These are phyloP conservation scores for Pyrus hybrid DNA, from an alignment of 331 rosid species.

Conservation along the genomic window DNA sequence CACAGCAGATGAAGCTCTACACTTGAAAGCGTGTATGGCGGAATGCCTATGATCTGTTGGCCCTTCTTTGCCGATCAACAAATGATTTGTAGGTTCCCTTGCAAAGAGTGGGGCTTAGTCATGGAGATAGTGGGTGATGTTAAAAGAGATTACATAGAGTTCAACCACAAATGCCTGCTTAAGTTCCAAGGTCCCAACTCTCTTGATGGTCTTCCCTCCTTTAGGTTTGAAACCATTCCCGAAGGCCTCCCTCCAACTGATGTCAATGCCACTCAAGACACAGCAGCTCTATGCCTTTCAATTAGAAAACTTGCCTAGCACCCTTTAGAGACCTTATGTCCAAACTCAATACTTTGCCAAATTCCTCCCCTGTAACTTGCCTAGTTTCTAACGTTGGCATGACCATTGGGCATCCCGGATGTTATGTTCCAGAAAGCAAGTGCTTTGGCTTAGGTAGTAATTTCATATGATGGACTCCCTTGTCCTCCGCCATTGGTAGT, in stretches of 20 bases:
- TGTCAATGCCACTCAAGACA: not conserved
- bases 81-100: too few relatives aligned
- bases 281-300: not conserved
- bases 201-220: conserved; percentile 39
- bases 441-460: too few relatives aligned
- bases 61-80: too few relatives aligned
- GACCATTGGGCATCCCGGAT: conserved; percentile 3
- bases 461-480: not conserved
- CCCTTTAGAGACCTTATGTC: conserved; percentile 3
- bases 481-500: not conserved
- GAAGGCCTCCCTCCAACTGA: conserved; percentile 46
- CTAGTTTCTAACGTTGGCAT: not conserved
- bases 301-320: not conserved
- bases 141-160: too few relatives aligned
- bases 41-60: too few relatives aligned
- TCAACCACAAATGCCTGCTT: conserved; percentile 21
- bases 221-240: conserved; percentile 50
- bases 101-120: too few relatives aligned
- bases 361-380: not conserved
- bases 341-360: not conserved
- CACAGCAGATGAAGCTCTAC: too few relatives aligned
- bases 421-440: conserved; percentile 4
- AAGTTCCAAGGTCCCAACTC: conserved; percentile 27
- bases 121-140: too few relatives aligned
- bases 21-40: too few relatives aligned